Conservation (phyloP, 345 rosid species). For the Lumnitzera littorea region DNA sequence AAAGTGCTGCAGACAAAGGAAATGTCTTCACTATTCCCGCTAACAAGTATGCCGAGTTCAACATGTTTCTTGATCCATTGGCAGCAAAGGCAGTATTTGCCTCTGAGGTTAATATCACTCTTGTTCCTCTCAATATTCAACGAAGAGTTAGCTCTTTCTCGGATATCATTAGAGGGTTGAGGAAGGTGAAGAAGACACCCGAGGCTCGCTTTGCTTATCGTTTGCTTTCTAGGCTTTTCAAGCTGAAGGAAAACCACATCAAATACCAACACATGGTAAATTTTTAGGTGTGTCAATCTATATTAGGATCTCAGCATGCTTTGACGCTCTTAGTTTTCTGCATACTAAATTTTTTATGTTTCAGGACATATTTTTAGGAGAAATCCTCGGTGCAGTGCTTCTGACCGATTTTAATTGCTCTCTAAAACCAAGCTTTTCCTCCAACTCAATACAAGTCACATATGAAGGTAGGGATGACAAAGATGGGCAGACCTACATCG, state of each 20-base stretch:
- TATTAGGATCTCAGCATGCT: no score
- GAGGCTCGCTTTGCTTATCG: constrained; percentile 47
- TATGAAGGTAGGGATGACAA: constrained; percentile 48
- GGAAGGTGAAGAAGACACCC: constrained; percentile 29
- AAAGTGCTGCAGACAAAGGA: constrained; percentile 32
- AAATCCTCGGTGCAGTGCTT: constrained; percentile 66
- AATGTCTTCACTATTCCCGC: constrained; percentile 44
- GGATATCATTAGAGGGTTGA: constrained; percentile 22
- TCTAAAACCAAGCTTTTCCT: constrained; percentile 31
- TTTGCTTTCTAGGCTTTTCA: constrained; percentile 44
- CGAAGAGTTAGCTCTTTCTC: constrained; percentile 39
- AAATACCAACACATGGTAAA: constrained; percentile 67
- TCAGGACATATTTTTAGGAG: constrained; percentile 79
- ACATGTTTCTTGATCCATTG: constrained; percentile 80
- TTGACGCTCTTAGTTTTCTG: no score
- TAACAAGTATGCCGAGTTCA: constrained; percentile 63
- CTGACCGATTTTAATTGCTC: constrained; percentile 31
- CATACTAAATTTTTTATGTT: not conserved
- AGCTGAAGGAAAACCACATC: constrained; percentile 33
- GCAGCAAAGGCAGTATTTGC: constrained; percentile 68
- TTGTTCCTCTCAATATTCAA: constrained; percentile 62
- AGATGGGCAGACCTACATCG: constrained; percentile 45
- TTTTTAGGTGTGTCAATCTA: no score
- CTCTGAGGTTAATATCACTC: constrained; percentile 55
- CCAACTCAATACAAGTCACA: constrained; percentile 35